phyloP scores from a whole-genome alignment of 768 basidiomycete genomes.

The Mycena maculata region DNA sequence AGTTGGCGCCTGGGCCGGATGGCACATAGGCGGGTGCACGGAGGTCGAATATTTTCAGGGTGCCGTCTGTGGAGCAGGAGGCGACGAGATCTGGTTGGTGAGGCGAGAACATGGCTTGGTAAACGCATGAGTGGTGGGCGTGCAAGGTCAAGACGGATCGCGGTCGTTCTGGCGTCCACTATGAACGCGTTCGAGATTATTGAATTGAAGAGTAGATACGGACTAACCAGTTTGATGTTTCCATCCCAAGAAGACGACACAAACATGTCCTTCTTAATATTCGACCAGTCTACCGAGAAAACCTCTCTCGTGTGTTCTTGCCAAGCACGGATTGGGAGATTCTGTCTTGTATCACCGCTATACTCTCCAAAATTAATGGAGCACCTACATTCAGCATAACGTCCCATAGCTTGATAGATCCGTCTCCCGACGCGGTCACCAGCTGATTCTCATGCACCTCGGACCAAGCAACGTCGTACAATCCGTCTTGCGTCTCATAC shows the following conservation, averaged over 20 bases:
- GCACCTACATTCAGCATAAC: constrained; percentile 79
- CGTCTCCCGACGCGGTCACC: constrained; percentile 89
- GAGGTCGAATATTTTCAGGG: constrained; percentile 86
- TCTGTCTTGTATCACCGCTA: constrained; percentile 59
- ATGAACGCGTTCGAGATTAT: constrained; percentile 19
- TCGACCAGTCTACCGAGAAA: constrained; percentile 96
- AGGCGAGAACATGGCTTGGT: constrained; percentile 92
- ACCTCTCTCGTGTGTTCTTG: constrained; percentile 95
- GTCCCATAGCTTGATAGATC: constrained; percentile 92
- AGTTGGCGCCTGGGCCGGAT: constrained; percentile 59
- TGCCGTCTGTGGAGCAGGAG: constrained; percentile 89
- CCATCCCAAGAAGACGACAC: constrained; percentile 94
- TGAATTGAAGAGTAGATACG: background rate
- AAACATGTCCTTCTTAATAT: constrained; percentile 89
- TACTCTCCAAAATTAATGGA: background rate
- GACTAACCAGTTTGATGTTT: constrained; percentile 83
- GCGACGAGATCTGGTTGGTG: constrained; percentile 86
- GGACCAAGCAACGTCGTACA: constrained; percentile 95
- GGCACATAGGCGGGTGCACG: constrained; percentile 71
- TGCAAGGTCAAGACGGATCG: constrained; percentile 85
- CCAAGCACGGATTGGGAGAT: constrained; percentile 91
- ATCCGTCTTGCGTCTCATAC: constrained; percentile 89
- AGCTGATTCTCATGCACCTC: constrained; percentile 96
- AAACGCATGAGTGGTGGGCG: constrained; percentile 88
- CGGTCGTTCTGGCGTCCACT: constrained; percentile 91